Conservation (phyloP, 495 filamentous ascomycete species). For the Acidiella bohemica region DNA sequence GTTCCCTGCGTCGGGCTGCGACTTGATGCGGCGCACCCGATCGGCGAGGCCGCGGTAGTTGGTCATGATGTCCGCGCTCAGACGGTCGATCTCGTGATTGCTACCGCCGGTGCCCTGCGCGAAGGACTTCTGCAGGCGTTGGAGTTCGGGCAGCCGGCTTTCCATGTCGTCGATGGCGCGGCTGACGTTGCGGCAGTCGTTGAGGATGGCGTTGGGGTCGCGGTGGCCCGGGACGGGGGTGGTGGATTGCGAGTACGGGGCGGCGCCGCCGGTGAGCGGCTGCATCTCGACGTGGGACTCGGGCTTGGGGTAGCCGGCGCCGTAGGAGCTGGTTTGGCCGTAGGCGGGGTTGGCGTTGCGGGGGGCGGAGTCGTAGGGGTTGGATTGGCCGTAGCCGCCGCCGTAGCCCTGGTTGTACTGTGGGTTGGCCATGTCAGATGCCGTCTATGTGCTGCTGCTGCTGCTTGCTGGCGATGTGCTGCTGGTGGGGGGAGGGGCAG, state of each 20-base stretch:
- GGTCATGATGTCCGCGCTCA: conserved; percentile 61
- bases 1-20: conserved; percentile 56
- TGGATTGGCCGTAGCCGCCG: conserved; percentile 46
- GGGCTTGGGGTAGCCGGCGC: background rate
- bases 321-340: conserved; percentile 4
- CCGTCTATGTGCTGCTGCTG: too few relatives aligned
- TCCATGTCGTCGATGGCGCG: conserved; percentile 64
- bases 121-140: conserved; percentile 42
- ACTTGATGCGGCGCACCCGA: conserved; percentile 66
- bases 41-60: conserved; percentile 61
- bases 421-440: conserved; percentile 11
- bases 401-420: conserved; percentile 35
- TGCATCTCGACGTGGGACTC: conserved; percentile 29
- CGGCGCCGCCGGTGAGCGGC: conserved; percentile 17
- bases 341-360: conserved; percentile 18
- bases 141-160: conserved; percentile 44
- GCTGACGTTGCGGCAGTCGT: conserved; percentile 69
- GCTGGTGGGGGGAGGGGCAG: too few relatives aligned
- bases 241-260: conserved; percentile 7
- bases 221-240: conserved; percentile 9
- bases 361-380: conserved; percentile 44
- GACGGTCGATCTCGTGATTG: conserved; percentile 43
- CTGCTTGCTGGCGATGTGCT: too few relatives aligned
- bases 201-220: conserved; percentile 57
- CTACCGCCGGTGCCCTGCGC: conserved; percentile 43